Evolutionary conservation across 2,329 filamentous ascomycete species (phyloP).

Genomic region (Aspergillus bombycis): DNA sequence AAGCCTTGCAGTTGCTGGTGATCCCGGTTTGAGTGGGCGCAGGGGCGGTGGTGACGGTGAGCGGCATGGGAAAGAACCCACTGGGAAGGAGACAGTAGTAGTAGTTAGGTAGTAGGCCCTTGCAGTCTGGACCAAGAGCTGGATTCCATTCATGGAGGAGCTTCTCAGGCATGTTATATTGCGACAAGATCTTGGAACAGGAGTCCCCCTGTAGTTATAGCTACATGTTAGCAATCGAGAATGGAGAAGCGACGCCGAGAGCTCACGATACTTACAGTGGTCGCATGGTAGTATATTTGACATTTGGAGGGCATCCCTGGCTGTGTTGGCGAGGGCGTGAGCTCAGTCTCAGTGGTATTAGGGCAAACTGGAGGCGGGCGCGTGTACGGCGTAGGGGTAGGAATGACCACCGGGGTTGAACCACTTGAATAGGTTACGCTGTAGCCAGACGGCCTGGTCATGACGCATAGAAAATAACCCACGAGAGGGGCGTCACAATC

Average conservation of each 20-base stretch:
- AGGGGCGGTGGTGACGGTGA: conserved; percentile 11
- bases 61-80: conserved; percentile 3
- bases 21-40: neutral
- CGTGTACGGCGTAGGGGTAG: neutral
- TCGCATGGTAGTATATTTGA: conserved; percentile 11
- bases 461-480: conserved; percentile 17
- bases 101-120: conserved; percentile 9
- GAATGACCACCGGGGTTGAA: neutral
- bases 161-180: conserved; percentile 4
- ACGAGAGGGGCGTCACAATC: conserved; percentile 13
- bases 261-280: neutral
- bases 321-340: conserved; percentile 11
- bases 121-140: conserved; percentile 13
- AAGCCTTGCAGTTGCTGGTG: conserved; percentile 1
- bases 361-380: neutral
- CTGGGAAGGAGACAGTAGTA: conserved; percentile 17
- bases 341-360: neutral
- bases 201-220: conserved; percentile 12
- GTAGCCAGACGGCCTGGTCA: neutral
- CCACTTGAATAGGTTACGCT: conserved; percentile 4
- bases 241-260: too few species aligned
- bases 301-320: conserved; percentile 5
- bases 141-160: conserved; percentile 16
- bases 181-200: conserved; percentile 10
- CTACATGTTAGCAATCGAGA: neutral